Percentiles rank a stretch among this genome's conserved stretches.
These are phyloP conservation scores for Pseudotsuga menziesii DNA, from an alignment of 75 land plant genomes.

Conservation along the genomic window DNA sequence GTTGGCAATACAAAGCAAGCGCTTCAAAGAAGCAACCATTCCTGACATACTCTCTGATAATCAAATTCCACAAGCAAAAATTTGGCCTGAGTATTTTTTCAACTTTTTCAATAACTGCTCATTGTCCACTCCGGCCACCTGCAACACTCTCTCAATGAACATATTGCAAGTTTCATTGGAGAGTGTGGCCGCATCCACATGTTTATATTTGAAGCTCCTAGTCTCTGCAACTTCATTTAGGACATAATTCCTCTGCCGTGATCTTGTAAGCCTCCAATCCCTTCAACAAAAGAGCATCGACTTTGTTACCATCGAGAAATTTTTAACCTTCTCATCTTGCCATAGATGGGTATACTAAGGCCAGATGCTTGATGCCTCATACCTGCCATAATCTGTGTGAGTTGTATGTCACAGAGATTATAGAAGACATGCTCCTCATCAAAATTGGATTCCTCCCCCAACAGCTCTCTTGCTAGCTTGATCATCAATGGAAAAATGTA, in stretches of 20 bases:
- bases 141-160: conserved; percentile 27
- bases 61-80: conserved; percentile 58
- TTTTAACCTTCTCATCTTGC: too few relatives aligned
- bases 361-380: too few relatives aligned
- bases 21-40: conserved; percentile 46
- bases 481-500: too few relatives aligned
- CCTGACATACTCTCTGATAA: conserved; percentile 63
- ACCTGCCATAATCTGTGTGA: too few relatives aligned
- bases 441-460: too few relatives aligned
- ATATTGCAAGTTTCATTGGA: not conserved
- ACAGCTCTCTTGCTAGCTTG: too few relatives aligned
- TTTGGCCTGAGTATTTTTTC: conserved; percentile 37
- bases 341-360: too few relatives aligned
- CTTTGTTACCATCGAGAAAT: too few relatives aligned
- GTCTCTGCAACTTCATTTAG: conserved; percentile 20
- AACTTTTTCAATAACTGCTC: conserved; percentile 26
- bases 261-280: too few relatives aligned
- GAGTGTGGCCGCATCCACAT: conserved; percentile 43
- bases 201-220: conserved; percentile 16
- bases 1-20: conserved; percentile 55
- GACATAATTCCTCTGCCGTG: conserved; percentile 48
- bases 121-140: conserved; percentile 30
- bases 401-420: too few relatives aligned
- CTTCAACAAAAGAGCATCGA: too few relatives aligned
- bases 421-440: too few relatives aligned